Evolutionary conservation across 73 alveolate genomes (phyloP), one percentile per base, ranked within the genome.

Genomic region (Breviolum minutum): DNA sequence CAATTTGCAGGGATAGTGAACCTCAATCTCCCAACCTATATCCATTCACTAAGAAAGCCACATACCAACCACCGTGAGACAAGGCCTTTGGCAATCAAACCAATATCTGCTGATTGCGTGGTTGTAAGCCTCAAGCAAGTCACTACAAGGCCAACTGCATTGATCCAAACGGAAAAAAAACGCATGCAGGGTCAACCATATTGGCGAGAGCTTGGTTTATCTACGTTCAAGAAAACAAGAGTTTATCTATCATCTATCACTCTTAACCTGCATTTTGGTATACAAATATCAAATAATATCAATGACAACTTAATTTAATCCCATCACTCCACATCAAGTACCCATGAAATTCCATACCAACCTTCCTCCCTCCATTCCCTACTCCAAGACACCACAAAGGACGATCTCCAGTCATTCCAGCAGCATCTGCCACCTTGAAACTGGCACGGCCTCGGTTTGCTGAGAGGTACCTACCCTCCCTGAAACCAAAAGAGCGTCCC

Each of bases 21-120:
- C 14, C 54, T 5, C 9, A 26, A 83, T 2, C 60, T 54, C 7
- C 7, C 60, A 3, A 22, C 16, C 54, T 40, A 3, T 40, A 54
- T 4, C 54, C 61, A 7, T 40, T 27, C 71, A 12, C n/a, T n/a
- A n/a, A n/a, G n/a, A n/a, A n/a, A n/a, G n/a, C n/a, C n/a, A n/a
- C n/a, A n/a, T n/a, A n/a, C 2, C 83, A 73, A 30, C 24, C 95
- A 40, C 70, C 5, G 70, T 83, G 24, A 29, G 29, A 16, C 87
- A 22, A 7, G 69, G 82, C 97, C 97, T 91, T 91, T 91, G 88
- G 84, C 77, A 29, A 73, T 9, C 97, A 91, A 29, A 63, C 97
- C 97, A 29, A 91, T 82, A 26, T 91, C 97, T 27, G 30, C 97
- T 5, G 76, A 73, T 13, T 62, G 97, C 84, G 80, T 64, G n/a